Conservation (phyloP, 2,329 filamentous ascomycete genomes). For the Botrytis aclada region DNA sequence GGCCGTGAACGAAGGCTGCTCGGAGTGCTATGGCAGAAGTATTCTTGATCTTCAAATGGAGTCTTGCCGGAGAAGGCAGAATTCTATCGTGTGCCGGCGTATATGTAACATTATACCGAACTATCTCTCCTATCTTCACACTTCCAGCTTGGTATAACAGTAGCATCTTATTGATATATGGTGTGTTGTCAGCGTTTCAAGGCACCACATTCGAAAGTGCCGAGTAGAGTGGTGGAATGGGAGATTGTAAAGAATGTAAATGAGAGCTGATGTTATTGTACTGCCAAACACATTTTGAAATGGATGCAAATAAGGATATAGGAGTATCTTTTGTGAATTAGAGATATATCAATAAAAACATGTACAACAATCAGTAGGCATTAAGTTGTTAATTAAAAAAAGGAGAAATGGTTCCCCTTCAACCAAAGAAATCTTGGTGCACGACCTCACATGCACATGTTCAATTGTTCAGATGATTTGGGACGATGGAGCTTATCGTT, state of each 20-base stretch:
- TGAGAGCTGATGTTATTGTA: neutral
- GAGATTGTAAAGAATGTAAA: neutral
- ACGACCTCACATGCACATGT: neutral
- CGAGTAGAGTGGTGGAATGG: too few species aligned
- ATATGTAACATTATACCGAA: slow-evolving; percentile 90
- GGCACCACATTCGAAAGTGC: neutral
- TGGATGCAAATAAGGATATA: neutral
- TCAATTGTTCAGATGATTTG: neutral
- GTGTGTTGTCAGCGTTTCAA: neutral
- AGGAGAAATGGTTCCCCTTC: neutral
- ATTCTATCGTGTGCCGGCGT: slow-evolving; percentile 86
- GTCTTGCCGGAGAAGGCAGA: slow-evolving; percentile 74
- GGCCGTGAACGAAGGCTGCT: slow-evolving; percentile 93
- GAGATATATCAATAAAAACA: neutral
- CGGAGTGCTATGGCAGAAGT: slow-evolving; percentile 85
- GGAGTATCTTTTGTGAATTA: neutral
- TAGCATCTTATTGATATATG: slow-evolving; percentile 60
- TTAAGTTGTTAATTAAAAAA: neutral
- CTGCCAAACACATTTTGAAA: neutral
- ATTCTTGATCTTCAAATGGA: slow-evolving; percentile 88
- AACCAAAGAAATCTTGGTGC: neutral
- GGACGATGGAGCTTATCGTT: neutral
- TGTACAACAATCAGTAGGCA: neutral
- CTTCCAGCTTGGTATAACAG: slow-evolving; percentile 86
- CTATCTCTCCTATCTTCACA: slow-evolving; percentile 91